Evolutionary conservation across 257 asterid species (phyloP).

Genomic region (Nicotiana undulata): DNA sequence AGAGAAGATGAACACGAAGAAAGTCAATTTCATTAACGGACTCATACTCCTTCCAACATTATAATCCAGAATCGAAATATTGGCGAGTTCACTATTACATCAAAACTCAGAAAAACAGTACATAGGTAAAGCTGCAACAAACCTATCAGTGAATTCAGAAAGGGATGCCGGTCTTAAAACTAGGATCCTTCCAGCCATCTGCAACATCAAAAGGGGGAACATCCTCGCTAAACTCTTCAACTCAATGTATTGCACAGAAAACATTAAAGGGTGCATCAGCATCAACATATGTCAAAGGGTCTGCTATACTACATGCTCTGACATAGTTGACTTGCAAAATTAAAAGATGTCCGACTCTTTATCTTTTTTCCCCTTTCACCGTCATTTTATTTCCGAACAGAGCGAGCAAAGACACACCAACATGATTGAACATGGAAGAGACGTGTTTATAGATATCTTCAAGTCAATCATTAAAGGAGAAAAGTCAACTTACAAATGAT

Average conservation of each 20-base stretch:
- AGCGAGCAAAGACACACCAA: neutral
- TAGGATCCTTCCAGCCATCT: slow-evolving; percentile 88
- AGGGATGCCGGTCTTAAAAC: slow-evolving; percentile 69
- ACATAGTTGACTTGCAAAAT: neutral
- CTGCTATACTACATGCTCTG: neutral
- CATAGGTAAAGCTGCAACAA: slow-evolving; percentile 9
- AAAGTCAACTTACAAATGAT: neutral
- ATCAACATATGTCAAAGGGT: neutral
- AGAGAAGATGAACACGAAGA: neutral
- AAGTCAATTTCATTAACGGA: neutral
- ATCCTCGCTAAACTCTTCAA: neutral
- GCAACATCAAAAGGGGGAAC: slow-evolving; percentile 15
- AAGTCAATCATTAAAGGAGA: neutral
- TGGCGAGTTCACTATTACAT: neutral
- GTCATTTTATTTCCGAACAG: neutral
- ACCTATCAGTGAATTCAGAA: slow-evolving; percentile 73
- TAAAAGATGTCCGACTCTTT: neutral
- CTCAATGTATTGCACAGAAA: neutral
- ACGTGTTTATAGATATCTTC: neutral
- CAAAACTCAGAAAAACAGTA: slow-evolving; percentile 12
- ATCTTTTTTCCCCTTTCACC: neutral
- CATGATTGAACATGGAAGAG: neutral
- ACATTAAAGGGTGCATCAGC: neutral
- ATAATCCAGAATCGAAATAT: neutral
- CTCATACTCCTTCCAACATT: neutral